phyloP scores from a whole-genome alignment of 2,329 filamentous ascomycete species.

The Emmonsia crescens region DNA sequence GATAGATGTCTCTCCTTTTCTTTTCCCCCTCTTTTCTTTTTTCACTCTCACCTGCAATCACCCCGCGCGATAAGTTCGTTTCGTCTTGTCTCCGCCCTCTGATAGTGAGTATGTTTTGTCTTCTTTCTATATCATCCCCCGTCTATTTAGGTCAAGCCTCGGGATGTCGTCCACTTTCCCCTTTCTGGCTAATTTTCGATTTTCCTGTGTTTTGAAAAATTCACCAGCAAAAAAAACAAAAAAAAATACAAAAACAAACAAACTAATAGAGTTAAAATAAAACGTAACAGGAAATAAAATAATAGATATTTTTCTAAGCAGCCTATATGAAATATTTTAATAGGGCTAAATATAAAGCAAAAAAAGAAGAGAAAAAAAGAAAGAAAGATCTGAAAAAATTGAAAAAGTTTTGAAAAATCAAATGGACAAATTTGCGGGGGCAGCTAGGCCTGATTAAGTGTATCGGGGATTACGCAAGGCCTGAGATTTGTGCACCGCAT shows the following conservation, averaged over 20 bases:
- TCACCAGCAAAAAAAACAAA: background rate
- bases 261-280: no score
- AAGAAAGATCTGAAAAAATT: background rate
- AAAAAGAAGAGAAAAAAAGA: background rate
- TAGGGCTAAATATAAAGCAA: no score
- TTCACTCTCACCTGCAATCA: background rate
- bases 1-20: background rate
- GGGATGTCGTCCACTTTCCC: background rate
- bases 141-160: background rate
- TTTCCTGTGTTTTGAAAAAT: background rate
- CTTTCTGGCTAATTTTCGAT: conserved; percentile 1
- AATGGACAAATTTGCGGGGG: background rate
- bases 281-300: no score
- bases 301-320: no score
- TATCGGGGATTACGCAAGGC: no score
- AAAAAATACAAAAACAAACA: background rate
- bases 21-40: background rate
- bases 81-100: background rate
- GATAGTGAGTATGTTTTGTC: background rate
- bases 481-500: no score
- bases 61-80: background rate
- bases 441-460: background rate
- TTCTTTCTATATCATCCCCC: background rate
- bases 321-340: no score
- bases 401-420: conserved; percentile 4